Conservation (phyloP, 441 rosid genomes). For the Populus hybrid region DNA sequence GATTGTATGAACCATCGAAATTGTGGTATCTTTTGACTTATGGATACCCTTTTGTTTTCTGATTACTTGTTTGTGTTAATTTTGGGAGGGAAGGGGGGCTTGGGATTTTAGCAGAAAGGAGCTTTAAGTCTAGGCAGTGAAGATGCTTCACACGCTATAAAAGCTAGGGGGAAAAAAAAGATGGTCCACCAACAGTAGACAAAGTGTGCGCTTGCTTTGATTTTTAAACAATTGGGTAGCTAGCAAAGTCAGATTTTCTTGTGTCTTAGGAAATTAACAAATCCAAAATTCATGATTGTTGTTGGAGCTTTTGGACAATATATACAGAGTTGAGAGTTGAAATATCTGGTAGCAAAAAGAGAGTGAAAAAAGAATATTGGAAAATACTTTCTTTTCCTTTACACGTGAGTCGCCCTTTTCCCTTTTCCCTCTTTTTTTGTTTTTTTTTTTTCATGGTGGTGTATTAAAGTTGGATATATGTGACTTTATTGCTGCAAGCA, state of each 20-base stretch:
- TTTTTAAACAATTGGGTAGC: not conserved
- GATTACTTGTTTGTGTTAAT: not conserved
- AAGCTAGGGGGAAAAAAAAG: not conserved
- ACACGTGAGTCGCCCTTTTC: constrained; percentile 4
- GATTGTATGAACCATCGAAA: constrained; percentile 12
- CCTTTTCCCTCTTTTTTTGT: too few relatives aligned
- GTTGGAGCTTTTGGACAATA: constrained; percentile 1
- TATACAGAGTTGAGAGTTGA: not conserved
- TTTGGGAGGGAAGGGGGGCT: not conserved
- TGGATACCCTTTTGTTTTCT: not conserved
- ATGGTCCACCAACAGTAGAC: constrained; percentile 1
- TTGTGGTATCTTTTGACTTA: constrained; percentile 3
- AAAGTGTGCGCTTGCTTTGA: not conserved
- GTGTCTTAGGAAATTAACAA: not conserved
- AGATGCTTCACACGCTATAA: not conserved
- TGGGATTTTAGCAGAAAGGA: not conserved
- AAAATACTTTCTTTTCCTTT: not conserved
- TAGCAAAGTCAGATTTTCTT: not conserved
- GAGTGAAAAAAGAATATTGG: not conserved
- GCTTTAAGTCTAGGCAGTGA: not conserved
- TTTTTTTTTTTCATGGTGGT: not conserved
- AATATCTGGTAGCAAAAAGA: not conserved
- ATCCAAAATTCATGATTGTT: not conserved
- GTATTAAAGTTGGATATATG: not conserved
- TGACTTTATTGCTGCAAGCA: not conserved